These are phyloP conservation scores for Salvia hispanica DNA, from an alignment of 257 asterid genomes.

Conservation along the genomic window DNA sequence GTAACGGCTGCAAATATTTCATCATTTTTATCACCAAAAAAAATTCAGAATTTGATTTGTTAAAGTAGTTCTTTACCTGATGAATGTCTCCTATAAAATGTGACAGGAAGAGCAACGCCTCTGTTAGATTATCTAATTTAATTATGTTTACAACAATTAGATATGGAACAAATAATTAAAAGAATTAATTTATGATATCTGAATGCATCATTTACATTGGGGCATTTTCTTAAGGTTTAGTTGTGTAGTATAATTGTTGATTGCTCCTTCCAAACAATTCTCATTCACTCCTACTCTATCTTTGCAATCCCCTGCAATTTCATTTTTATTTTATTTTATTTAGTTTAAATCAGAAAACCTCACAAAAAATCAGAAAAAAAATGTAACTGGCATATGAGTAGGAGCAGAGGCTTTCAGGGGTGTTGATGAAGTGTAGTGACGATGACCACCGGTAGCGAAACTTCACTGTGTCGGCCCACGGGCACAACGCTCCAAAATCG, in stretches of 20 bases:
- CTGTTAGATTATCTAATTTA: conserved; percentile 39
- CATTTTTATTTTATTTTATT: not conserved
- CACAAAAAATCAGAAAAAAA: not conserved
- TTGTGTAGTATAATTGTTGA: conserved; percentile 34
- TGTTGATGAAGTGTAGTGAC: conserved; percentile 31
- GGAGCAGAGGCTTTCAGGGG: conserved; percentile 34
- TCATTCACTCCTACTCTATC: conserved; percentile 21
- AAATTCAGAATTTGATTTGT: not conserved
- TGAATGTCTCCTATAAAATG: conserved; percentile 44
- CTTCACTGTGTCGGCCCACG: conserved; percentile 35
- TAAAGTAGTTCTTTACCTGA: conserved; percentile 28
- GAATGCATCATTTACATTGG: conserved; percentile 8
- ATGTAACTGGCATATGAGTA: conserved; percentile 21
- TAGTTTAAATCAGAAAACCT: too few relatives aligned
- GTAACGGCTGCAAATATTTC: conserved; percentile 39
- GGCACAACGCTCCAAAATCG: conserved; percentile 34
- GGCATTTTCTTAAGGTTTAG: conserved; percentile 13
- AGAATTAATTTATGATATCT: too few relatives aligned
- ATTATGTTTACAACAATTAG: too few relatives aligned
- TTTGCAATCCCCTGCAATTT: conserved; percentile 35
- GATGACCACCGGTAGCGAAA: conserved; percentile 35
- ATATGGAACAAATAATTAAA: too few relatives aligned
- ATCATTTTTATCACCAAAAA: not conserved
- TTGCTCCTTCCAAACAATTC: conserved; percentile 38
- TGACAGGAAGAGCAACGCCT: conserved; percentile 38